Percentiles rank a stretch among this genome's conserved stretches.
Conservation (phyloP, 345 rosid genomes). For the Lepidium sativum region DNA sequence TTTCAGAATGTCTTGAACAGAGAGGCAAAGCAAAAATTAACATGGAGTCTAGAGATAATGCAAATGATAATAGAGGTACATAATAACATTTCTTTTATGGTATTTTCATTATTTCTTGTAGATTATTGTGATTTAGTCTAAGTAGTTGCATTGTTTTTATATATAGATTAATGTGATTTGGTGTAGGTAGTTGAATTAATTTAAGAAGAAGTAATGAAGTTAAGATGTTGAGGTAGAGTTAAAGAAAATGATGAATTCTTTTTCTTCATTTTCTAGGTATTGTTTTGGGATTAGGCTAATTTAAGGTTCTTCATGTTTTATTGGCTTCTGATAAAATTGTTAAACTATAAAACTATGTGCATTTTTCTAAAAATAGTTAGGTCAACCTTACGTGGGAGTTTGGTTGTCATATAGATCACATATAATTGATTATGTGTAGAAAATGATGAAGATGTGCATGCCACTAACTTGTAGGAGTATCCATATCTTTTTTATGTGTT, state of each 20-base stretch:
- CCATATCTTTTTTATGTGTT: background rate
- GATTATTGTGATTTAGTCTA: background rate
- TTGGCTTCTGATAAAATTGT: background rate
- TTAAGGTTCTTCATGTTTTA: constrained; percentile 19
- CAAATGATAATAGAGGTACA: background rate
- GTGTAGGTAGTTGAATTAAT: background rate
- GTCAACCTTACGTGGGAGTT: constrained; percentile 24
- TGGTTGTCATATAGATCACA: constrained; percentile 22
- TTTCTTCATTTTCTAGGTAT: background rate
- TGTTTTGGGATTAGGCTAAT: constrained; percentile 10
- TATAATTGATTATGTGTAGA: constrained; percentile 3
- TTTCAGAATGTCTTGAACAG: constrained; percentile 10
- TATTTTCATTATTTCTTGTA: background rate
- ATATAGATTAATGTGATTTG: background rate
- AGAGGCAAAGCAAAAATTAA: constrained; percentile 14
- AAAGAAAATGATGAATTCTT: background rate
- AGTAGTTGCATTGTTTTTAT: background rate
- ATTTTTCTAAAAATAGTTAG: constrained; percentile 3
- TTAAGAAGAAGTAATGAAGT: background rate
- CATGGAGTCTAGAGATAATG: background rate
- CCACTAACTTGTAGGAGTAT: background rate
- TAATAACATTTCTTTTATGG: background rate
- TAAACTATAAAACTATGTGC: background rate
- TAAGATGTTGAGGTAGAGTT: background rate
- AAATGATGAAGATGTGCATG: constrained; percentile 14